Percentiles rank a stretch among this genome's conserved stretches.
Evolutionary conservation across 1,284 basidiomycete genomes (phyloP).

Genomic region (Malassezia dermatis): DNA sequence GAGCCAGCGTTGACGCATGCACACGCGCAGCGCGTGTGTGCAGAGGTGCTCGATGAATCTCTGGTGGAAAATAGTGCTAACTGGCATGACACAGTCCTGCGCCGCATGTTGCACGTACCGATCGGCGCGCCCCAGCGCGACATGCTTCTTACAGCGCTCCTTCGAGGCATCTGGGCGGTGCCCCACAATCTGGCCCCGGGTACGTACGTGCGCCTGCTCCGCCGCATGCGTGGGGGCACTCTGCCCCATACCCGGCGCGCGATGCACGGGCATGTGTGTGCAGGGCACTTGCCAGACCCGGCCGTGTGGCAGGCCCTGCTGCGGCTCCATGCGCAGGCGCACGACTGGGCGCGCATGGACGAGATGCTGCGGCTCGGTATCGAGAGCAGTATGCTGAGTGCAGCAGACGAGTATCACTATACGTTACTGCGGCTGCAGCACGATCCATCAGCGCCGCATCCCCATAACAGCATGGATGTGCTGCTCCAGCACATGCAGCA

Average conservation of each 20-base stretch:
- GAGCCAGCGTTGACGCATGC: neutral
- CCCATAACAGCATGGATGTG: neutral
- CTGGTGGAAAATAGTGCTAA: neutral
- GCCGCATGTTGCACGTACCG: neutral
- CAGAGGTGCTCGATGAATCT: neutral
- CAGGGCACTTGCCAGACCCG: neutral
- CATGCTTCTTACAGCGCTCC: conserved; percentile 4
- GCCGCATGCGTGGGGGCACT: neutral
- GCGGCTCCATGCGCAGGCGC: neutral
- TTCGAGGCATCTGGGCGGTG: neutral
- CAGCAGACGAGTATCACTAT: conserved; percentile 3
- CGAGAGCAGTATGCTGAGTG: neutral
- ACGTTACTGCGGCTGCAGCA: conserved; percentile 2
- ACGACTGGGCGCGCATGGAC: conserved; percentile 11
- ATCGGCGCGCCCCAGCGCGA: conserved; percentile 4
- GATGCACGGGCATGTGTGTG: conserved; percentile 2
- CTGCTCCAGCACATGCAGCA: conserved; percentile 10
- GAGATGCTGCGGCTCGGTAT: neutral
- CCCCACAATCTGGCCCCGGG: neutral
- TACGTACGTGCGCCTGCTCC: neutral
- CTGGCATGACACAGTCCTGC: neutral
- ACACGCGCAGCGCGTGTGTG: neutral
- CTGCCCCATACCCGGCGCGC: conserved; percentile 1
- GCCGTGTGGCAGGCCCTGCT: conserved; percentile 14
- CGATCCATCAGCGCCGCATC: neutral